A percentile compares a stretch with the other conserved stretches of the same genome.
phyloP scores from a whole-genome alignment of 208 protist genomes.

The Acanthamoeba castellanii region DNA sequence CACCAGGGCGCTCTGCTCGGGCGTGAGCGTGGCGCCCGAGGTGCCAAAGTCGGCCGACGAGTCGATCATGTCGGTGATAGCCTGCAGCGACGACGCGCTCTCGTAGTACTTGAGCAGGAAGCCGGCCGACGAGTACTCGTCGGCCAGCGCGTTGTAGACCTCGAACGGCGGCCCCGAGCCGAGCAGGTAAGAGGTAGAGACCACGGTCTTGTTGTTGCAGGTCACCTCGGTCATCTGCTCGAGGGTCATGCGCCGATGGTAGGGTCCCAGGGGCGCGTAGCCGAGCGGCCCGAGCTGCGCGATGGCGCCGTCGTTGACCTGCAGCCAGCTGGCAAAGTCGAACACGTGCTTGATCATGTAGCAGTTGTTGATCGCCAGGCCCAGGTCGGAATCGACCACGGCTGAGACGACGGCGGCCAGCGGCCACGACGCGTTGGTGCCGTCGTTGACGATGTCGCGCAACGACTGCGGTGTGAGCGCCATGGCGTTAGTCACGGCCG shows the following conservation, averaged over 20 bases:
- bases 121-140: background rate
- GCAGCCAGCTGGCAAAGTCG: conserved; percentile 9
- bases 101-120: conserved; percentile 37
- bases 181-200: background rate
- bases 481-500: background rate
- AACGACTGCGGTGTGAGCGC: background rate
- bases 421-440: background rate
- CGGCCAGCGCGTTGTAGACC: background rate
- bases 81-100: background rate
- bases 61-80: background rate
- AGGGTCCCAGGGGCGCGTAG: background rate
- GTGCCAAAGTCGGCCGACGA: background rate
- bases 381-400: background rate
- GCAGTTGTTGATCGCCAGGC: background rate
- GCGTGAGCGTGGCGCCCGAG: background rate
- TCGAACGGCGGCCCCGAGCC: background rate
- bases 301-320: background rate
- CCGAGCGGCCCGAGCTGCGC: background rate
- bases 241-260: background rate
- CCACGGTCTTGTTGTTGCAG: background rate
- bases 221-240: background rate
- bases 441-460: background rate
- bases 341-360: conserved; percentile 3
- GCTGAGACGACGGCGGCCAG: background rate
- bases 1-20: background rate